Conservation (phyloP, 2,329 filamentous ascomycete species). For the Verticillium klebahnii region DNA sequence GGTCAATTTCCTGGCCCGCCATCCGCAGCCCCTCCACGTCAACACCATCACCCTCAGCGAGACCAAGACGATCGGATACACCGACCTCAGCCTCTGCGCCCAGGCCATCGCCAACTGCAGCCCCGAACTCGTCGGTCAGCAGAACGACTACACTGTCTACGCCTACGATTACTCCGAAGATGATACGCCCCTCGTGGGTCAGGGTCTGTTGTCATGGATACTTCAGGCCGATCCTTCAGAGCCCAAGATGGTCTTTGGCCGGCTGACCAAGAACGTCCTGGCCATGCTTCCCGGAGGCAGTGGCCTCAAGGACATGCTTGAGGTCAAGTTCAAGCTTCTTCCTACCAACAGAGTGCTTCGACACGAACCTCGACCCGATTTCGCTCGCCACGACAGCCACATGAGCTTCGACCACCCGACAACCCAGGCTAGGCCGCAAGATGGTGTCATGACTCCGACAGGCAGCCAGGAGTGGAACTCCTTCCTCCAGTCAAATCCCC, state of each 20-base stretch:
- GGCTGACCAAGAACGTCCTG: slow-evolving; percentile 80
- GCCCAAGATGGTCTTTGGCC: slow-evolving; percentile 77
- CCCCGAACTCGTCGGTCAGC: slow-evolving; percentile 75
- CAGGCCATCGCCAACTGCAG: slow-evolving; percentile 74
- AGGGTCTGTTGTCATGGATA: slow-evolving; percentile 88
- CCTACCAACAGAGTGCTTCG: slow-evolving; percentile 60
- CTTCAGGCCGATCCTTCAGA: slow-evolving; percentile 45
- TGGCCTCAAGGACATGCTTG: slow-evolving; percentile 72
- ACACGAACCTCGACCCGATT: slow-evolving; percentile 12
- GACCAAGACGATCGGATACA: slow-evolving; percentile 73
- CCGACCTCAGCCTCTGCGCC: slow-evolving; percentile 83
- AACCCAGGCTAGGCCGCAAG: slow-evolving; percentile 16
- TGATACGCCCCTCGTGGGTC: slow-evolving; percentile 87
- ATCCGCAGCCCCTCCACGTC: slow-evolving; percentile 73
- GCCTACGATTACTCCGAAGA: slow-evolving; percentile 95
- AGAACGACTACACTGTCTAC: slow-evolving; percentile 90
- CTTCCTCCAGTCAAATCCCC: slow-evolving; percentile 68
- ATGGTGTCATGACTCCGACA: slow-evolving; percentile 39
- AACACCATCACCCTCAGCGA: slow-evolving; percentile 81
- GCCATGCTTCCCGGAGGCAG: slow-evolving; percentile 74
- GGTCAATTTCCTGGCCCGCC: slow-evolving; percentile 83
- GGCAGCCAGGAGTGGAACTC: slow-evolving; percentile 75
- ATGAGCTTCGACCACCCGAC: slow-evolving; percentile 7
- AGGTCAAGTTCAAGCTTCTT: slow-evolving; percentile 86
- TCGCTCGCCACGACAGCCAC: slow-evolving; percentile 9